phyloP scores from a whole-genome alignment of 2,329 filamentous ascomycete species.

The Thermomyces lanuginosus region DNA sequence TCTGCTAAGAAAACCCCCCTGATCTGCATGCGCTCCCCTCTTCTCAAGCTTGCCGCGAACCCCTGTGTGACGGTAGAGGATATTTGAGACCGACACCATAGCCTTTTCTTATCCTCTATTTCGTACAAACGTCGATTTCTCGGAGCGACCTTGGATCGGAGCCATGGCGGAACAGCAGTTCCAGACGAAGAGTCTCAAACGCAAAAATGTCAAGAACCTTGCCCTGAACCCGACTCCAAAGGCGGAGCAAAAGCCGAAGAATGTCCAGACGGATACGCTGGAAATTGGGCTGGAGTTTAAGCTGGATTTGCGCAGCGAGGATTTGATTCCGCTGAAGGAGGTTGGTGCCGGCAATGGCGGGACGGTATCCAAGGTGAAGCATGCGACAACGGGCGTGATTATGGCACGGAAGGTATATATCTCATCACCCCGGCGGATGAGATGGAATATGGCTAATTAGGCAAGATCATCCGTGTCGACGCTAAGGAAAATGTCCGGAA shows the following conservation, averaged over 20 bases:
- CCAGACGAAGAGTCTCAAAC: slow-evolving; percentile 71
- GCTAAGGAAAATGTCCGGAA: slow-evolving; percentile 94
- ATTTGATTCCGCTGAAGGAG: slow-evolving; percentile 84
- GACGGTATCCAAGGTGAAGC: slow-evolving; percentile 94
- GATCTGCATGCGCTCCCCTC: not conserved
- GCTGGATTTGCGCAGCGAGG: slow-evolving; percentile 76
- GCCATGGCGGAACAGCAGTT: slow-evolving; percentile 43
- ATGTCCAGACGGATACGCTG: slow-evolving; percentile 51
- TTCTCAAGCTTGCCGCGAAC: not conserved
- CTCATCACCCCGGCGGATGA: slow-evolving; percentile 6
- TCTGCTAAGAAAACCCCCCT: too few species aligned
- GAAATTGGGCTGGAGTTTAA: slow-evolving; percentile 98
- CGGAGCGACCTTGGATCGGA: slow-evolving; percentile 7
- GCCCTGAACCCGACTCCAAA: slow-evolving; percentile 70
- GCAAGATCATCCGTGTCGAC: slow-evolving; percentile 88
- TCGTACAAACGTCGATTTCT: slow-evolving; percentile 4
- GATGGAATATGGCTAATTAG: not conserved
- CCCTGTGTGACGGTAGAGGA: too few species aligned
- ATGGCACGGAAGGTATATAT: slow-evolving; percentile 88
- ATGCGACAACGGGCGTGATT: slow-evolving; percentile 81
- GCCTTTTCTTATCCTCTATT: not conserved
- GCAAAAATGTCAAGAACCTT: slow-evolving; percentile 96
- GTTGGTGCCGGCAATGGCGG: slow-evolving; percentile 91
- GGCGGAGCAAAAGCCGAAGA: slow-evolving; percentile 45
- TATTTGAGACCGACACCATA: too few species aligned